Conservation (phyloP, 345 rosid genomes). For the Eucalyptus cladocalyx region DNA sequence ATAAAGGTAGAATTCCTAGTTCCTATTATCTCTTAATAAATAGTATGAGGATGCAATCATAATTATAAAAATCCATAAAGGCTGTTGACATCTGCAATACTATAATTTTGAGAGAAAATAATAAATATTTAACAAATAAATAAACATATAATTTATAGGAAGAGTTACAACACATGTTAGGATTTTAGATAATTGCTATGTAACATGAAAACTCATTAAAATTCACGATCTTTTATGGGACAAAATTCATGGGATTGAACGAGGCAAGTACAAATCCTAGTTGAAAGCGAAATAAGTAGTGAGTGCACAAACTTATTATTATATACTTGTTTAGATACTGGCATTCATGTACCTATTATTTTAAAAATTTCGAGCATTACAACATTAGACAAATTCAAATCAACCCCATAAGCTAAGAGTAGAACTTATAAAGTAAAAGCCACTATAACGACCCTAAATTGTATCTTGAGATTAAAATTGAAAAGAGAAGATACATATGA, state of each 20-base stretch:
- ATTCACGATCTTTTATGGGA: neutral
- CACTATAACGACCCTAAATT: no score
- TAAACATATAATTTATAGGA: neutral
- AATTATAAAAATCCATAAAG: neutral
- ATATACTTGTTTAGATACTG: accelerated
- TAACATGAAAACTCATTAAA: neutral
- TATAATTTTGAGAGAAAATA: neutral
- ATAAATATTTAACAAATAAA: no score
- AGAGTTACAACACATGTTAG: neutral
- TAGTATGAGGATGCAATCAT: accelerated
- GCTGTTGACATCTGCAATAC: accelerated
- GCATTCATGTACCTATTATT: no score
- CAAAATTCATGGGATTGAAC: neutral
- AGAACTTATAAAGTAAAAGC: no score
- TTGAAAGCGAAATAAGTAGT: neutral
- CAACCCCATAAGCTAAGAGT: no score
- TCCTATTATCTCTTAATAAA: neutral
- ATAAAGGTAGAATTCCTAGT: neutral
- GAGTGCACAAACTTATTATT: neutral
- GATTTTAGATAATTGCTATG: neutral
- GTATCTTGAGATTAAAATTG: no score
- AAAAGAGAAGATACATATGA: no score
- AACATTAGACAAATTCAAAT: no score
- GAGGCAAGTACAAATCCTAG: neutral
- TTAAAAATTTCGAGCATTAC: no score